phyloP scores from a whole-genome alignment of 169 alveolate species.

The Eimeria acervulina region DNA sequence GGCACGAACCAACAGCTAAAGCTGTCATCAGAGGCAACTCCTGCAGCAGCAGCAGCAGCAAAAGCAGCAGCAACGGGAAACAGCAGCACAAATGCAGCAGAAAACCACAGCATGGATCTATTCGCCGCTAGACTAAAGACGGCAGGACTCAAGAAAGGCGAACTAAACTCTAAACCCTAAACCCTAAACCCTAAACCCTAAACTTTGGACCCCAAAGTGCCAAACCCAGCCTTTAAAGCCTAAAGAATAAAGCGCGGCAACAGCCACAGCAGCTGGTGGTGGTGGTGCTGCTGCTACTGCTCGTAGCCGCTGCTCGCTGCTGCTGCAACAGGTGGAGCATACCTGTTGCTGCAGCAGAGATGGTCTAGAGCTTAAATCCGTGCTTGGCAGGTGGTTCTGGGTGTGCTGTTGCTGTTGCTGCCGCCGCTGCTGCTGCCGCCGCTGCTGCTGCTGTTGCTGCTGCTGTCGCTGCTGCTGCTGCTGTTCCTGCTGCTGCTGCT shows the following conservation, averaged over 20 bases:
- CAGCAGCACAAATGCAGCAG: constrained; percentile 39
- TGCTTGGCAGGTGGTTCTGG: neutral
- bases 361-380: neutral
- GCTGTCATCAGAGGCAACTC: constrained; percentile 90
- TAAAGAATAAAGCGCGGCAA: neutral
- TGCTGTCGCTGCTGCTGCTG: constrained; percentile 31
- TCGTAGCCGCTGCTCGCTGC: neutral
- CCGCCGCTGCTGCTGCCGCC: constrained; percentile 25
- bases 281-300: constrained; percentile 3
- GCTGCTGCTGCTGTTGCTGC: constrained; percentile 13
- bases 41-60: constrained; percentile 58
- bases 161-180: neutral
- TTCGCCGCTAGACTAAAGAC: neutral
- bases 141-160: neutral
- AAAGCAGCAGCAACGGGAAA: constrained; percentile 11
- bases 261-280: neutral
- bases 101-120: neutral
- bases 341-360: constrained; percentile 33
- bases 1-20: constrained; percentile 97
- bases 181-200: neutral
- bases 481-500: neutral
- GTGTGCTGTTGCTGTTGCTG: neutral
- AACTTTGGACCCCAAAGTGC: neutral
- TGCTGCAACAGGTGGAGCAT: neutral
- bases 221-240: neutral